Percentiles rank a stretch among this genome's conserved stretches.
Conservation (phyloP, 345 rosid genomes). For the Lumnitzera littorea region DNA sequence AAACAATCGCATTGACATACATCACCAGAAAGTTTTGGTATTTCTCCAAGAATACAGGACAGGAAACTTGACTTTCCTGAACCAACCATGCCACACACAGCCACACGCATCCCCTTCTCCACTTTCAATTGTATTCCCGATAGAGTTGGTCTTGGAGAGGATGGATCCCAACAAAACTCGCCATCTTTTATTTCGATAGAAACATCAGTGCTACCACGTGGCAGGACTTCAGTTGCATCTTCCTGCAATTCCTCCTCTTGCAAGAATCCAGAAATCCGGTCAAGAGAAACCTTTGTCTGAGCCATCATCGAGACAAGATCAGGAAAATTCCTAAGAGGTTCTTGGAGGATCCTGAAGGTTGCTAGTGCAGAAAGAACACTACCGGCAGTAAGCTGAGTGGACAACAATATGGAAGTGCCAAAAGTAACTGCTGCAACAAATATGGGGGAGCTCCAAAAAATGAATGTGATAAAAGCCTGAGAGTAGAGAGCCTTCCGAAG, state of each 20-base stretch:
- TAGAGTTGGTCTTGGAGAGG: constrained; percentile 62
- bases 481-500: constrained; percentile 91
- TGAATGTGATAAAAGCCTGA: constrained; percentile 94
- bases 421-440: constrained; percentile 94
- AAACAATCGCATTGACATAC: constrained; percentile 45
- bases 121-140: constrained; percentile 77
- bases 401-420: constrained; percentile 84
- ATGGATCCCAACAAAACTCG: constrained; percentile 78
- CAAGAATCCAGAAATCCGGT: constrained; percentile 93
- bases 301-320: constrained; percentile 99
- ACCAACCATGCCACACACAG: constrained; percentile 98
- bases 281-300: constrained; percentile 98
- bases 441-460: constrained; percentile 99
- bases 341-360: constrained; percentile 97
- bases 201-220: constrained; percentile 55
- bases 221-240: constrained; percentile 81
- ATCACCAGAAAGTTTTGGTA: constrained; percentile 92
- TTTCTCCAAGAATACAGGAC: constrained; percentile 97
- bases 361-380: constrained; percentile 99
- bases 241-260: constrained; percentile 93
- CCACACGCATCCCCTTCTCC: constrained; percentile 93
- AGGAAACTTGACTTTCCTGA: constrained; percentile 98
- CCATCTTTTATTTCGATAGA: constrained; percentile 82
- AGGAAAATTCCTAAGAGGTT: constrained; percentile 98
- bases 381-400: constrained; percentile 88